Base-by-base conservation (phyloP, 2,329 filamentous ascomycete species). In the Chaetomiaceae sp. region DNA sequence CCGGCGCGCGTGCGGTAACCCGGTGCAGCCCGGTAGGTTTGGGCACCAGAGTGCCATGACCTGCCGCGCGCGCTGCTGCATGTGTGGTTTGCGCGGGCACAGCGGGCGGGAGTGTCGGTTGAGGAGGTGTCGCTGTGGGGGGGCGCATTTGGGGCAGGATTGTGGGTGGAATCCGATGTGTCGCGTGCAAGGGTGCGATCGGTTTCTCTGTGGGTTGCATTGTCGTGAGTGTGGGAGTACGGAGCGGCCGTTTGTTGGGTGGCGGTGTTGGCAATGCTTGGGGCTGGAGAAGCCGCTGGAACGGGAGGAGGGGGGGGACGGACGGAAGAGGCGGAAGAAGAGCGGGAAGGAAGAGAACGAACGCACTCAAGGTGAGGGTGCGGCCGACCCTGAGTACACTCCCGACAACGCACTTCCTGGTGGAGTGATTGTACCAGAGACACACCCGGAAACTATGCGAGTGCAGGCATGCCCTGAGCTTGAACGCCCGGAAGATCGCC, bases 1-100 rank as follows among this genome's bases (percentile, higher is more conserved):
- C 52, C 63, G 59, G 32, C 61, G 62, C 33, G 46, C 48, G 11
- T 68, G 66, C 27, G 65, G 63, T n/a, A 55, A 53, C 27, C 41
- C 50, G 2, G 38, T 51, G 10, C 48, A 48, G 1, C 50, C 54
- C 3, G 61, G 61, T 6, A 55, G 58, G 36, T 55, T 55, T 51
- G 56, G 55, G 37, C 63, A 68, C 49, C 55, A 54, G 22, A 65
- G 61, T 35, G 67, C 66, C 35, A 68, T 70, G 60, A 55, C 57
- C 3, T 70, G 67, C 54, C 49, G 51, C 15, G 38, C 54, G 14
- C 60, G 68, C 15, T 70, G 67, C 51, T 69, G 67, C 50, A 69
- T 70, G 67, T 70, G 68, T 47, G 67, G 67, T n/a, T 44, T 62
- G 3, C 54, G 49, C 17, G 65, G 64, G 2, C 67, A 70, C 47